These are phyloP conservation scores for Ceratocystis harringtonii DNA, from an alignment of 2,329 filamentous ascomycete species.

Conservation along the genomic window DNA sequence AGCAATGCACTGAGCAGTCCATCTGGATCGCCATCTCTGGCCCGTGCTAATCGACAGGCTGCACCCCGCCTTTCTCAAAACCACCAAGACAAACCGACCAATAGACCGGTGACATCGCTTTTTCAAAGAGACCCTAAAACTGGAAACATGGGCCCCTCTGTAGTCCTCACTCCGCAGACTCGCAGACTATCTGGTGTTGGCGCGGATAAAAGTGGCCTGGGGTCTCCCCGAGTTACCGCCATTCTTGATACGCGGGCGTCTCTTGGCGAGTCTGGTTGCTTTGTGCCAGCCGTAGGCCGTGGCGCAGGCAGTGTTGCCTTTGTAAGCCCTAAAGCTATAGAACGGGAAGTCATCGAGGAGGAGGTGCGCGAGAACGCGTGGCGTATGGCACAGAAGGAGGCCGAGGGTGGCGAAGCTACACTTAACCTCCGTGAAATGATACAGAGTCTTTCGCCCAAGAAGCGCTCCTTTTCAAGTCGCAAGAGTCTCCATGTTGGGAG, in stretches of 20 bases:
- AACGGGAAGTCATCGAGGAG: slow-evolving; percentile 42
- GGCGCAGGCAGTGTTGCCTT: slow-evolving; percentile 41
- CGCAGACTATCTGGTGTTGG: slow-evolving; percentile 48
- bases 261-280: slow-evolving; percentile 40
- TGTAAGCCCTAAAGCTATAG: slow-evolving; percentile 47
- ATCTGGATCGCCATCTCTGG: slow-evolving; percentile 14
- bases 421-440: slow-evolving; percentile 63
- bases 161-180: slow-evolving; percentile 46
- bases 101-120: slow-evolving; percentile 21
- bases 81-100: background rate
- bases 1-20: slow-evolving; percentile 10
- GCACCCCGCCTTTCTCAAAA: background rate
- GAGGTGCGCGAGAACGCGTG: slow-evolving; percentile 45
- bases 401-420: slow-evolving; percentile 41
- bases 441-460: slow-evolving; percentile 60
- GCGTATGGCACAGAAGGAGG: slow-evolving; percentile 40
- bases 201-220: slow-evolving; percentile 53
- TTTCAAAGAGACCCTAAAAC: slow-evolving; percentile 41
- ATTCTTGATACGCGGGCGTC: slow-evolving; percentile 57
- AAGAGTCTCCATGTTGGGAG: slow-evolving; percentile 67
- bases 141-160: slow-evolving; percentile 44
- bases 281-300: background rate
- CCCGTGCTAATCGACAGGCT: slow-evolving; percentile 13
- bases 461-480: slow-evolving; percentile 47
- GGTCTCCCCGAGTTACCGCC: slow-evolving; percentile 58